phyloP scores from a whole-genome alignment of 805 yeast genomes.

The Wickerhamiella hasegawae region DNA sequence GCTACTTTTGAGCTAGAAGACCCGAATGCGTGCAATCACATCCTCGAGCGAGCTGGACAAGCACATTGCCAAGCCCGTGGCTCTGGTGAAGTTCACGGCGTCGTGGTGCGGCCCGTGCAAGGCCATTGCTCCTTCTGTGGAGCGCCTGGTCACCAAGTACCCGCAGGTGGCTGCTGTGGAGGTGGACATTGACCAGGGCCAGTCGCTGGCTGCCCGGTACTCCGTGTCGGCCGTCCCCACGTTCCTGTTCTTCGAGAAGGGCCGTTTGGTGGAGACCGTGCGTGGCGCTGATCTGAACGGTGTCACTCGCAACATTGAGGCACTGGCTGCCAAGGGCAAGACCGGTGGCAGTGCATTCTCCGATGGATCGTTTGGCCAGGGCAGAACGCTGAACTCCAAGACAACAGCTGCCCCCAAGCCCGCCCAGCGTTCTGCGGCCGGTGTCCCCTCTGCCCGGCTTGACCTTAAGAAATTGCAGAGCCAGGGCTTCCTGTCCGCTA shows the following conservation, averaged over 20 bases:
- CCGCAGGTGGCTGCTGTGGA: slow-evolving; percentile 53
- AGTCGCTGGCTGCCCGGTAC: slow-evolving; percentile 48
- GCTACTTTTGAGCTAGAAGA: too few species aligned
- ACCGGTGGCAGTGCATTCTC: too few species aligned
- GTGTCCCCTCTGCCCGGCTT: too few species aligned
- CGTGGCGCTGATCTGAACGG: slow-evolving; percentile 16
- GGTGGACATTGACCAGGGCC: slow-evolving; percentile 77
- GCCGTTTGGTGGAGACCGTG: slow-evolving; percentile 44
- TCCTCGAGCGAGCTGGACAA: slow-evolving; percentile 1
- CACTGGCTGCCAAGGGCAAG: too few species aligned
- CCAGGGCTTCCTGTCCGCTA: not conserved
- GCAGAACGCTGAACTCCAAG: not conserved
- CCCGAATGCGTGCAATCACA: slow-evolving; percentile 1
- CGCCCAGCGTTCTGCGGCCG: too few species aligned
- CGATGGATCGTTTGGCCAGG: too few species aligned
- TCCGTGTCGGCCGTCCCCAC: slow-evolving; percentile 53
- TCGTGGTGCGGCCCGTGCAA: slow-evolving; percentile 98
- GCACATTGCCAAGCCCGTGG: slow-evolving; percentile 43
- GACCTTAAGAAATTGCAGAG: not conserved
- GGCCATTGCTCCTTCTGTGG: slow-evolving; percentile 86
- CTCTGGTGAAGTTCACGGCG: slow-evolving; percentile 75
- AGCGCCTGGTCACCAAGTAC: slow-evolving; percentile 49
- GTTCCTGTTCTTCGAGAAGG: slow-evolving; percentile 59
- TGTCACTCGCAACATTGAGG: slow-evolving; percentile 5
- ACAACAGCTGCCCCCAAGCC: not conserved